Conservation (phyloP, 2,329 filamentous ascomycete genomes). For the Hypoxylon sp. region DNA sequence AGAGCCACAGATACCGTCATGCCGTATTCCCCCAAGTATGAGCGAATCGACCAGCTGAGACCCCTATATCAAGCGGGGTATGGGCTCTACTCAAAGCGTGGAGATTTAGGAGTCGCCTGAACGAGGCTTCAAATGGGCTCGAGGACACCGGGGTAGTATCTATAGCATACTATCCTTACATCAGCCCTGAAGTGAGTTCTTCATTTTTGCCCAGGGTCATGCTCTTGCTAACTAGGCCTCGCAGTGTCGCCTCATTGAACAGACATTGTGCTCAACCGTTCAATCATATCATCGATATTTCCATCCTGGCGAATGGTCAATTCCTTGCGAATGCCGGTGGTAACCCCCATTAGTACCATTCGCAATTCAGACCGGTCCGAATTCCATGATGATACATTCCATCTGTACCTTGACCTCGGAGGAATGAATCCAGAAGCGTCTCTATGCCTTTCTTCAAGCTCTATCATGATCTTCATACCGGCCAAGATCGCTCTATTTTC, state of each 20-base stretch:
- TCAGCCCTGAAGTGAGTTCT: slow-evolving; percentile 1
- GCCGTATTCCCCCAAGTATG: not conserved
- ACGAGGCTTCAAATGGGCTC: too few relatives aligned
- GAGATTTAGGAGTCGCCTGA: too few relatives aligned
- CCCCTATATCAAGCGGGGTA: not conserved
- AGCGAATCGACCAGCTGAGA: not conserved
- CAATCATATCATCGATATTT: slow-evolving; percentile 20
- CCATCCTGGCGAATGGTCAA: slow-evolving; percentile 22
- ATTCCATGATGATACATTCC: slow-evolving; percentile 33
- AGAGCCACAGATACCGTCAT: not conserved
- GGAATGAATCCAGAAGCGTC: slow-evolving; percentile 32
- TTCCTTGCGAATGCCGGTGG: slow-evolving; percentile 16
- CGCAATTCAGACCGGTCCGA: slow-evolving; percentile 34
- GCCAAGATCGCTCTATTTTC: slow-evolving; percentile 27
- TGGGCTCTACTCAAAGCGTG: not conserved
- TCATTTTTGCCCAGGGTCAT: not conserved
- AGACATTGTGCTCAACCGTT: not conserved
- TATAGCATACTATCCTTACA: not conserved
- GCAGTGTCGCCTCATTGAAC: not conserved
- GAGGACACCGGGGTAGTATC: not conserved
- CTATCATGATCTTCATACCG: slow-evolving; percentile 25
- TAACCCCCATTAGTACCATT: slow-evolving; percentile 20
- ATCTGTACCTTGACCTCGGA: slow-evolving; percentile 18
- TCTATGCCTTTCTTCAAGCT: slow-evolving; percentile 28
- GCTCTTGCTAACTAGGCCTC: not conserved